phyloP scores from a whole-genome alignment of 2,329 filamentous ascomycete species.

The Fusarium cyanostomum region DNA sequence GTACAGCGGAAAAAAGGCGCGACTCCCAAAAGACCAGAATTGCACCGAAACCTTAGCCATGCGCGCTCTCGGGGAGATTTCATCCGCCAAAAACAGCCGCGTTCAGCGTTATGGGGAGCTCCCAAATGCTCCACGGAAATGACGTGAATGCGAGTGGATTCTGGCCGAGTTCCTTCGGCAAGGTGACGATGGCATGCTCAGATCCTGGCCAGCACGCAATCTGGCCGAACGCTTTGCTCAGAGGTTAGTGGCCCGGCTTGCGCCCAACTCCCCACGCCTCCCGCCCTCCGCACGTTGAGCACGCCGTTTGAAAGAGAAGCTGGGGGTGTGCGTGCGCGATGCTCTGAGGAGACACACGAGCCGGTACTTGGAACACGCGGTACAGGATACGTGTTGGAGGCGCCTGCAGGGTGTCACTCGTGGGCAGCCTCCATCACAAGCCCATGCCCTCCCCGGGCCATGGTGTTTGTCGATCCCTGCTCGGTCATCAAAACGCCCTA shows the following conservation, averaged over 20 bases:
- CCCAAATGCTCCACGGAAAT: slow-evolving; percentile 5
- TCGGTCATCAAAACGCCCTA: slow-evolving; percentile 7
- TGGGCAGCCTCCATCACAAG: neutral
- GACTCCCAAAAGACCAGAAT: neutral
- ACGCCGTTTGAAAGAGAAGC: slow-evolving; percentile 23
- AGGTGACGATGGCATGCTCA: slow-evolving; percentile 41
- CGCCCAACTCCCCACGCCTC: slow-evolving; percentile 30
- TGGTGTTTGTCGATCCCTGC: slow-evolving; percentile 32
- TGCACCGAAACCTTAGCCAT: neutral
- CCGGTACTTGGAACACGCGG: slow-evolving; percentile 1
- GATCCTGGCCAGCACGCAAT: slow-evolving; percentile 46
- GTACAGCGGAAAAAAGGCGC: neutral
- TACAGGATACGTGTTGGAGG: slow-evolving; percentile 4
- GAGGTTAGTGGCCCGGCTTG: neutral
- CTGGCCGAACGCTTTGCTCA: slow-evolving; percentile 5
- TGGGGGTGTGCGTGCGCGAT: slow-evolving; percentile 22
- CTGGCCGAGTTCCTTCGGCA: slow-evolving; percentile 25
- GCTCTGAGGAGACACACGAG: slow-evolving; percentile 21
- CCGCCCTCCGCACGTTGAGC: slow-evolving; percentile 10
- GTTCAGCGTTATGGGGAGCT: neutral
- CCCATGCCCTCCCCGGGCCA: slow-evolving; percentile 19
- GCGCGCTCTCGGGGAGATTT: neutral
- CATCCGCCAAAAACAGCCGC: neutral
- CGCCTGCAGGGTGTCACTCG: slow-evolving; percentile 2
- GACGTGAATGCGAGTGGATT: slow-evolving; percentile 30